Evolutionary conservation across 208 protist genomes (phyloP).

Genomic region (Chromosphaera perkinsii): DNA sequence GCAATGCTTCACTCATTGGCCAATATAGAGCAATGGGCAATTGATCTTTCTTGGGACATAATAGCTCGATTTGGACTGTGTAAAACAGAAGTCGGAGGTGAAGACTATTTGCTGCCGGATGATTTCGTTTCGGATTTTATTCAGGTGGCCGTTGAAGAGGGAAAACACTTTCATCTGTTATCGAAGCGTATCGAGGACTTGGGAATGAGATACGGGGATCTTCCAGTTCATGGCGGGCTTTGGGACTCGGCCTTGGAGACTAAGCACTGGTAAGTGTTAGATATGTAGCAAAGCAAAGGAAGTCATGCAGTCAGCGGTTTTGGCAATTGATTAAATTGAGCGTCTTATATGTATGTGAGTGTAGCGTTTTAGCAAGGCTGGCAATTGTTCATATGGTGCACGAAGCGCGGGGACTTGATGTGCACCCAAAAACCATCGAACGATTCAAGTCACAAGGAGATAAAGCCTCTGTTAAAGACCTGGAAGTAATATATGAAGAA

Average conservation of each 20-base stretch:
- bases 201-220: constrained; percentile 30
- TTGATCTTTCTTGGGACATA: constrained; percentile 50
- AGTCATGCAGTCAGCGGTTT: too few relatives aligned
- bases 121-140: constrained; percentile 47
- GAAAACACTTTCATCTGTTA: constrained; percentile 39
- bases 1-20: constrained; percentile 35
- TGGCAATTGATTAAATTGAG: too few relatives aligned
- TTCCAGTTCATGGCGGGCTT: constrained; percentile 42
- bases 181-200: constrained; percentile 35
- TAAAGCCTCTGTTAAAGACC: background rate
- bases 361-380: constrained; percentile 38
- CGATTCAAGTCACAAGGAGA: background rate
- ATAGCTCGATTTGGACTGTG: constrained; percentile 26
- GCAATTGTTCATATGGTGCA: constrained; percentile 44
- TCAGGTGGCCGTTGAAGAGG: constrained; percentile 41
- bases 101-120: too few relatives aligned
- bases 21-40: constrained; percentile 48
- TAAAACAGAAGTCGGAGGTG: too few relatives aligned
- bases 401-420: constrained; percentile 1
- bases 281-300: too few relatives aligned
- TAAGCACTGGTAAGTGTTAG: constrained; percentile 23
- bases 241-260: constrained; percentile 44
- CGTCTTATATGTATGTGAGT: too few relatives aligned
- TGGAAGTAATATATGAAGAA: constrained; percentile 4
- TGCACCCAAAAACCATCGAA: background rate